Base-by-base conservation (phyloP, 208 protist species). In the Angomonas deanei region DNA sequence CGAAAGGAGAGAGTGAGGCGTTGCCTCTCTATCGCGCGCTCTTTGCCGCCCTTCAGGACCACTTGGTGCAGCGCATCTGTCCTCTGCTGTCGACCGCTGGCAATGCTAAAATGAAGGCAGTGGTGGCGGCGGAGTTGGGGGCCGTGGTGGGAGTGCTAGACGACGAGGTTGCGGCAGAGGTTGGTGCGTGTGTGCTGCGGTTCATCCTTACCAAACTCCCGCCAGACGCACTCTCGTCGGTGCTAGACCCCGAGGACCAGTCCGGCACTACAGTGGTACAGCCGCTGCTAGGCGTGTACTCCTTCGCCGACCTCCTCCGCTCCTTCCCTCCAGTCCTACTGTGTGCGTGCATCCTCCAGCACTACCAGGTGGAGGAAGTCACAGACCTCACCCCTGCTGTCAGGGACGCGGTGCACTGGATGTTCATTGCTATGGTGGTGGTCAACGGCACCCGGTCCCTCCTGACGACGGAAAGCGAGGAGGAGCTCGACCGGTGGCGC, bases 251-350 rank as follows among this genome's bases (percentile, higher is more conserved):
- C 59, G 36, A 24, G 23, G n/a, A 1, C 49, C 17, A 33, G 42
- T 30, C 24, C 54, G 27, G 57, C 48, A 23, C n/a, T 23, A 15
- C 23, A 15, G 5, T 21, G 28, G 24, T 27, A 24, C 63, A 74
- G 56, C 23, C 64, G n/a, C 28, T 81, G 13, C 52, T 79, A 21
- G 79, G 79, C 4, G 61, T 66, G 26, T 49, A 81, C 21, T 19
- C 38, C 24, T 34, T 64, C 15, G 24, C 50, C 1, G 74, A 71
- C 8, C 50, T 70, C 13, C 38, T 74, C 13, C 23, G 30, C 15
- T 56, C 68, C 38, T 74, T 60, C 34, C 64, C 70, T 8, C 68
- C 79, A 38, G 50, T 85, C 42, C 53, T 66, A 19, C 68, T 81
- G 8, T 61, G 59, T 34, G 57, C 53, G 11, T 74, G 74, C 5